Conservation (phyloP, 768 basidiomycete genomes). For the Lentinula boryana region DNA sequence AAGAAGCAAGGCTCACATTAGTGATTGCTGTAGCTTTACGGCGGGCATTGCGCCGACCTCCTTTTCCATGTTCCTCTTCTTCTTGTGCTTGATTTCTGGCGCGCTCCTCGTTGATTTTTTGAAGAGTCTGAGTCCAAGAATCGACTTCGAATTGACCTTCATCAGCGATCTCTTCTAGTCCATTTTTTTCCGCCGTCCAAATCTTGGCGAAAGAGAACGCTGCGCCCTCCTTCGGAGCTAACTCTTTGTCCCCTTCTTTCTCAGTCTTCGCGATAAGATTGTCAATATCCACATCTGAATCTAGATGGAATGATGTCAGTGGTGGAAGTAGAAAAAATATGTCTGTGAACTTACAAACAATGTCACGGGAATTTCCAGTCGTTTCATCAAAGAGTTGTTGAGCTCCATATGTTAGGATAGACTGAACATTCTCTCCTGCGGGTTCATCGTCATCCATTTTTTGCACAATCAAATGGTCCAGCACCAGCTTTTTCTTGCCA, state of each 20-base stretch:
- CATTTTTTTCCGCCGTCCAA: constrained; percentile 78
- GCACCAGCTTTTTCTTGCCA: constrained; percentile 91
- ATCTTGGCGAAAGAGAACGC: constrained; percentile 88
- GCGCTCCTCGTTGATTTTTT: constrained; percentile 40
- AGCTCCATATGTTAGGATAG: constrained; percentile 86
- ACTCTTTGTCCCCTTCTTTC: constrained; percentile 54
- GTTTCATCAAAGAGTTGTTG: constrained; percentile 73
- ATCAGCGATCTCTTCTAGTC: constrained; percentile 62
- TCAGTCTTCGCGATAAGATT: constrained; percentile 85
- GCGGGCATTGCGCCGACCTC: constrained; percentile 69
- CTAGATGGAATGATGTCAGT: constrained; percentile 26
- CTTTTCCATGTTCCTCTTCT: constrained; percentile 60
- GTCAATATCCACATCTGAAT: constrained; percentile 77
- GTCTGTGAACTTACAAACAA: constrained; percentile 46
- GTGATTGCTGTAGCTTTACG: constrained; percentile 55
- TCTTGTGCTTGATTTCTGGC: constrained; percentile 37
- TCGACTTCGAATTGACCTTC: constrained; percentile 49
- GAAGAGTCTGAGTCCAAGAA: constrained; percentile 77
- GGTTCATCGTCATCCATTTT: constrained; percentile 87
- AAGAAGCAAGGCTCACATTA: constrained; percentile 23
- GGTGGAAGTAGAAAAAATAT: background rate
- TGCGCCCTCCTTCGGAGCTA: constrained; percentile 41
- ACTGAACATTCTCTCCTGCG: constrained; percentile 73
- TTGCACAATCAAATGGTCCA: constrained; percentile 94
- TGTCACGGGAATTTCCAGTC: constrained; percentile 54